Percentiles rank a stretch among this genome's conserved stretches.
Evolutionary conservation across 257 asterid species (phyloP).

Genomic region (Agastache rugosa): DNA sequence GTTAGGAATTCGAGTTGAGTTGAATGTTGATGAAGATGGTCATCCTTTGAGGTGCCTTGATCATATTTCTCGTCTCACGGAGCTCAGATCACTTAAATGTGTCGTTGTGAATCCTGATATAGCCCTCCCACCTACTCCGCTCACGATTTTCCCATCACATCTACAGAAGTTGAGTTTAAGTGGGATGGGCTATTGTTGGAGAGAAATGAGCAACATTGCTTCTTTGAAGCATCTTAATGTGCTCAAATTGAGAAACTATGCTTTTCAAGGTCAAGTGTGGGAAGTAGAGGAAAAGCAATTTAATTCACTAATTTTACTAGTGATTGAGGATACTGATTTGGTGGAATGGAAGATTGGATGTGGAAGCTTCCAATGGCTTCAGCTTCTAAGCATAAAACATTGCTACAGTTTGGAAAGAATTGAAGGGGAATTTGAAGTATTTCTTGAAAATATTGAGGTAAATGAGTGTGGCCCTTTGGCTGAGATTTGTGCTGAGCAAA

Average conservation of each 20-base stretch:
- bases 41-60: neutral
- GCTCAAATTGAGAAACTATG: conserved; percentile 29
- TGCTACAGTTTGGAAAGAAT: conserved; percentile 17
- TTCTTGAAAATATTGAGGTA: conserved; percentile 8
- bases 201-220: neutral
- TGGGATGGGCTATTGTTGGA: conserved; percentile 17
- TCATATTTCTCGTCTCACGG: neutral
- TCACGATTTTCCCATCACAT: neutral
- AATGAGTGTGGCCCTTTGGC: conserved; percentile 7
- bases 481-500: neutral
- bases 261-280: conserved; percentile 26
- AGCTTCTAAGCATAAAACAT: neutral
- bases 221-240: neutral
- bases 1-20: conserved; percentile 14
- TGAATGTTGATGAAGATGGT: neutral
- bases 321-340: conserved; percentile 29
- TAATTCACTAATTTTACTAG: neutral
- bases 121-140: neutral
- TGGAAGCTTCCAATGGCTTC: neutral
- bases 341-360: conserved; percentile 8
- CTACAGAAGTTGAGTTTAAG: conserved; percentile 22
- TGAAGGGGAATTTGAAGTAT: neutral
- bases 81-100: conserved; percentile 29
- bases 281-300: neutral
- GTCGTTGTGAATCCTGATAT: conserved; percentile 26